Conservation (phyloP, 805 yeast genomes). For the Candida andamanensis region DNA sequence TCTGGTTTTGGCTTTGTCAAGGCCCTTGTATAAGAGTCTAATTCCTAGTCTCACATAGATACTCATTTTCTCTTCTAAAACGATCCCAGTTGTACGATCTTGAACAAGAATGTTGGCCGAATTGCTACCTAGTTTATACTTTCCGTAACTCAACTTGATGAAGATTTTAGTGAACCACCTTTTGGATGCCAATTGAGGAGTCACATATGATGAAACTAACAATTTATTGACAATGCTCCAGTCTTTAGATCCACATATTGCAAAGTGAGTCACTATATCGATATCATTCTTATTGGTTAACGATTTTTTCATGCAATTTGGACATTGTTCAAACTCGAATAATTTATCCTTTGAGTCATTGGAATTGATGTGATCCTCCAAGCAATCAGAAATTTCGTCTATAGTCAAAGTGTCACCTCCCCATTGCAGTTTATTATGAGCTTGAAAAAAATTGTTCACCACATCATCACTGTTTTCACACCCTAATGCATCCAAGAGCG, state of each 20-base stretch:
- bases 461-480: constrained; percentile 48
- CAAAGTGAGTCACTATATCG: constrained; percentile 81
- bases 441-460: constrained; percentile 47
- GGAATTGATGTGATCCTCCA: constrained; percentile 36
- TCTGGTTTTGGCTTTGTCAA: constrained; percentile 54
- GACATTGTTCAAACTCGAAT: constrained; percentile 68
- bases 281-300: constrained; percentile 48
- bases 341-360: constrained; percentile 30
- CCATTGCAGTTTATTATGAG: constrained; percentile 45
- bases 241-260: constrained; percentile 76
- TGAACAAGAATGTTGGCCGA: constrained; percentile 94
- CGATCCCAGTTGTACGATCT: constrained; percentile 81
- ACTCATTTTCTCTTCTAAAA: constrained; percentile 91
- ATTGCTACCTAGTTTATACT: constrained; percentile 66
- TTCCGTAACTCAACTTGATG: constrained; percentile 84
- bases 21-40: constrained; percentile 72
- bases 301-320: constrained; percentile 66
- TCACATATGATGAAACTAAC: constrained; percentile 63
- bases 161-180: constrained; percentile 84
- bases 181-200: constrained; percentile 76
- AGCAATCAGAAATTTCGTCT: constrained; percentile 42
- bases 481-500: constrained; percentile 63
- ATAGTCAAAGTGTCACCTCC: constrained; percentile 45
- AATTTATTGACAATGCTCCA: constrained; percentile 66
- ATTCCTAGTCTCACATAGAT: constrained; percentile 86